A percentile compares a stretch with the other conserved stretches of the same genome.
phyloP scores from a whole-genome alignment of 768 basidiomycete species.

The Russula foetens region DNA sequence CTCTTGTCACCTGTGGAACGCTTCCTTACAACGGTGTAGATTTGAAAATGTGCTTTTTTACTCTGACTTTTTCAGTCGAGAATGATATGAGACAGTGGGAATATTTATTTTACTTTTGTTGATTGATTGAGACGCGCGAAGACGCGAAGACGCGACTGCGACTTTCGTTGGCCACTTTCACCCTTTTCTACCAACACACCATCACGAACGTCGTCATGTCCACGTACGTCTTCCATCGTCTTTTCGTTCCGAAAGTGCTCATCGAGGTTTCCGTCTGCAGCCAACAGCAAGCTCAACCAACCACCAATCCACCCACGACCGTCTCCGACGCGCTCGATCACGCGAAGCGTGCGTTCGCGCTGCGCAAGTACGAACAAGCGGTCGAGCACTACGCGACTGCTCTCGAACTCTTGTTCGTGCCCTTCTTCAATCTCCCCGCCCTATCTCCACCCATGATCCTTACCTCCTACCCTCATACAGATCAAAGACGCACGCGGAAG shows the following conservation, averaged over 20 bases:
- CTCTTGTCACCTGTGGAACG: too few species aligned
- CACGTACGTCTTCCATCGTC: constrained; percentile 5
- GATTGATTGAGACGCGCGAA: too few species aligned
- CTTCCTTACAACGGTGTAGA: too few species aligned
- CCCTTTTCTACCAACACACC: neutral
- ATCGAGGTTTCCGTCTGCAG: neutral
- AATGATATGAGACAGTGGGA: too few species aligned
- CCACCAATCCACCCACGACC: constrained; percentile 19
- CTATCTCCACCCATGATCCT: too few species aligned
- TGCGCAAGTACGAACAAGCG: constrained; percentile 79
- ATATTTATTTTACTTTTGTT: too few species aligned
- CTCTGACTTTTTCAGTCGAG: neutral
- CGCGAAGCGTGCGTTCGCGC: constrained; percentile 82
- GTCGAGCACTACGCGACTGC: constrained; percentile 79
- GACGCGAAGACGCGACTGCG: neutral
- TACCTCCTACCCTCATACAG: constrained; percentile 31
- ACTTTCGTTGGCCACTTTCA: neutral
- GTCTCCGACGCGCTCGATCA: constrained; percentile 61
- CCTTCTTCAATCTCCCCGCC: neutral
- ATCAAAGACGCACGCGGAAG: constrained; percentile 66
- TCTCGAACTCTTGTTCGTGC: constrained; percentile 71
- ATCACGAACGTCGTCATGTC: neutral
- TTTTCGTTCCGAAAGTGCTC: neutral
- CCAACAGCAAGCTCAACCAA: neutral
- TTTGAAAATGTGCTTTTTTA: too few species aligned